Evolutionary conservation across 257 asterid species (phyloP), one percentile per base, ranked within the genome.

Genomic region (Euphrasia confusa): DNA sequence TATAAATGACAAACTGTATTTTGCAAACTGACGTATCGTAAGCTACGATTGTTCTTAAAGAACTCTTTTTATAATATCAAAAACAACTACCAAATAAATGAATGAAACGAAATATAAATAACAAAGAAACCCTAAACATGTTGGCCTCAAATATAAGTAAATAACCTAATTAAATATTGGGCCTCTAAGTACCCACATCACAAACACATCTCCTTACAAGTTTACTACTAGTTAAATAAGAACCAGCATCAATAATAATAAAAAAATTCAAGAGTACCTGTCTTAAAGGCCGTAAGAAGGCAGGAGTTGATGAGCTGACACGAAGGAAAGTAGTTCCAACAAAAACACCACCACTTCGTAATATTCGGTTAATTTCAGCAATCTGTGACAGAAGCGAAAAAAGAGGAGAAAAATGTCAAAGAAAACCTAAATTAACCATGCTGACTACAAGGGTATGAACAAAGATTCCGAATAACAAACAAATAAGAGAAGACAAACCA

Each of bases 261-360:
- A 56, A 32, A 18, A 44, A 61, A 56, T 40, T 2, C 2, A 53
- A 53, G 32, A 61, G 72, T 48, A 83, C 95, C 96, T 75, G 94
- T 68, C 80, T 68, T 27, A 91, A 77, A 70, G 90, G 75, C 85
- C 93, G 79, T 27, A 88, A 64, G 28, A 84, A 63, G 17, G 79
- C 68, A 63, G 96, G 93, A 71, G 96, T 77, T 6, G 95, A 77
- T 61, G 94, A 72, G 75, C 64, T 84, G 72, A 60, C 71, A 66
- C 95, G 86, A 71, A 89, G 94, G 80, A 92, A 89, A 68, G 97
- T 89, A 66, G 78, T 86, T 18, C 96, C 99, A 40, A 92, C 97
- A 71, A 89, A 92, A 49, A 86, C 71, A 52, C 99, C 97, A 67
- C 94, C 96, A 71, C 95, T 86, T 69, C 80, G 75, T 70, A 92